A percentile compares a stretch with the other conserved stretches of the same genome.
These are phyloP conservation scores for Terana coerulea DNA, from an alignment of 768 basidiomycete genomes.

Conservation along the genomic window DNA sequence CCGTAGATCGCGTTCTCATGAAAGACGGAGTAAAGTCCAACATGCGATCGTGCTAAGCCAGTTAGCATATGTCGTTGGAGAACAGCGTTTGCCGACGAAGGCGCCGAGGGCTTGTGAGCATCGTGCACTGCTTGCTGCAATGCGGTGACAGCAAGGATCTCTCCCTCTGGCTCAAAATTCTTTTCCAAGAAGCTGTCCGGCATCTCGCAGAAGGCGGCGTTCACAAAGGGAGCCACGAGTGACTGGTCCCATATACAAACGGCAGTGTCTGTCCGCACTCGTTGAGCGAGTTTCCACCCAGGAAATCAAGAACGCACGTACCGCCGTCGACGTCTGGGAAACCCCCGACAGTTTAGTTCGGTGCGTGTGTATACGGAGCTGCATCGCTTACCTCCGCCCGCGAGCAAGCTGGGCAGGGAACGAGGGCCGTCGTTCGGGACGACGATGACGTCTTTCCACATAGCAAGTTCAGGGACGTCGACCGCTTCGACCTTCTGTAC, in stretches of 20 bases:
- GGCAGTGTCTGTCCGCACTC: conserved; percentile 17
- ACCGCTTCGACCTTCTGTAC: conserved; percentile 65
- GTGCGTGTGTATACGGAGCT: not conserved
- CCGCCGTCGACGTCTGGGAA: conserved; percentile 71
- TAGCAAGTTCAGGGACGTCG: conserved; percentile 40
- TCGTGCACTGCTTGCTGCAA: conserved; percentile 35
- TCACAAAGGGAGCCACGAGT: conserved; percentile 49
- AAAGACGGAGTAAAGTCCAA: conserved; percentile 59
- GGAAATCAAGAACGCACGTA: conserved; percentile 29
- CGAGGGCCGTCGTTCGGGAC: conserved; percentile 47
- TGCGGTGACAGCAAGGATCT: conserved; percentile 39
- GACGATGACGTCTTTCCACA: conserved; percentile 56
- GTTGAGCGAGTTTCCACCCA: not conserved
- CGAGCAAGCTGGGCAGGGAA: conserved; percentile 63
- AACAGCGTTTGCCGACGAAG: conserved; percentile 30
- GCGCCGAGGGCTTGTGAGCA: conserved; percentile 13
- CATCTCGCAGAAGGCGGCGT: conserved; percentile 36
- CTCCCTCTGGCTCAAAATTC: conserved; percentile 49
- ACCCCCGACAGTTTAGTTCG: not conserved
- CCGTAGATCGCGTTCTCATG: conserved; percentile 54
- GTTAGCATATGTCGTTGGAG: conserved; percentile 47
- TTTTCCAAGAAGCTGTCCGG: conserved; percentile 37
- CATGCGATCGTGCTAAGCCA: conserved; percentile 46
- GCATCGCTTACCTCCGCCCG: conserved; percentile 61
- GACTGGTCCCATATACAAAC: conserved; percentile 26